These are phyloP conservation scores for Penicillium coprophilum DNA, from an alignment of 495 filamentous ascomycete species.

Conservation along the genomic window DNA sequence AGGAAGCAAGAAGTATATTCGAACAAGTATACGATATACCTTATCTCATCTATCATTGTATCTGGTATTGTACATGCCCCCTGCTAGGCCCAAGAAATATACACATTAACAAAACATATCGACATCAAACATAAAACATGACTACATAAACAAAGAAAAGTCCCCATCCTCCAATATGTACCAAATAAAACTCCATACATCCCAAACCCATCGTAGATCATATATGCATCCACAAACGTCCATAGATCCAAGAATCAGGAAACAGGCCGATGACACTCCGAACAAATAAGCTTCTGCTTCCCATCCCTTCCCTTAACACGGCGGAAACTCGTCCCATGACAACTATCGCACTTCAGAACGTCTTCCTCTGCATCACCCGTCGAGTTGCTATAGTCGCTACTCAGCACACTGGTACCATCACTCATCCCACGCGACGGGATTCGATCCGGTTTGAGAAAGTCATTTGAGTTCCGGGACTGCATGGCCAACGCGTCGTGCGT, in stretches of 20 bases:
- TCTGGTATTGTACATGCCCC: slow-evolving; percentile 2
- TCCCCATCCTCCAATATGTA: slow-evolving; percentile 1
- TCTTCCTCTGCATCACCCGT: slow-evolving; percentile 42
- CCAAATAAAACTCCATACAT: slow-evolving; percentile 1
- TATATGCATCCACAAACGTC: slow-evolving; percentile 1
- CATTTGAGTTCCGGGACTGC: slow-evolving; percentile 27
- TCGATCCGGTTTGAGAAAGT: slow-evolving; percentile 31
- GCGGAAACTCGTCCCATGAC: slow-evolving; percentile 53
- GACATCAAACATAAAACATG: not conserved
- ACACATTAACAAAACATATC: slow-evolving; percentile 6
- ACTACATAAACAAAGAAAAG: not conserved
- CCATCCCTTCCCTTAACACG: slow-evolving; percentile 47
- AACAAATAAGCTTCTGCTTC: slow-evolving; percentile 54
- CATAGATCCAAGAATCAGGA: slow-evolving; percentile 4
- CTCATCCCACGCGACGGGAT: slow-evolving; percentile 33
- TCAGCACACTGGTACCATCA: slow-evolving; percentile 41
- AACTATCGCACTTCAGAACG: slow-evolving; percentile 49
- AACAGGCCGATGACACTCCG: slow-evolving; percentile 43
- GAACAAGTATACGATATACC: not conserved
- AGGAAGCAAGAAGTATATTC: not conserved
- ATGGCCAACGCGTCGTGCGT: slow-evolving; percentile 46
- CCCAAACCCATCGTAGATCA: not conserved
- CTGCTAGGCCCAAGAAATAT: not conserved
- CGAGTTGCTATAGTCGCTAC: slow-evolving; percentile 46
- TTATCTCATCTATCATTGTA: not conserved